Conservation (phyloP, 2,329 filamentous ascomycete genomes). For the Zalaria sp. region DNA sequence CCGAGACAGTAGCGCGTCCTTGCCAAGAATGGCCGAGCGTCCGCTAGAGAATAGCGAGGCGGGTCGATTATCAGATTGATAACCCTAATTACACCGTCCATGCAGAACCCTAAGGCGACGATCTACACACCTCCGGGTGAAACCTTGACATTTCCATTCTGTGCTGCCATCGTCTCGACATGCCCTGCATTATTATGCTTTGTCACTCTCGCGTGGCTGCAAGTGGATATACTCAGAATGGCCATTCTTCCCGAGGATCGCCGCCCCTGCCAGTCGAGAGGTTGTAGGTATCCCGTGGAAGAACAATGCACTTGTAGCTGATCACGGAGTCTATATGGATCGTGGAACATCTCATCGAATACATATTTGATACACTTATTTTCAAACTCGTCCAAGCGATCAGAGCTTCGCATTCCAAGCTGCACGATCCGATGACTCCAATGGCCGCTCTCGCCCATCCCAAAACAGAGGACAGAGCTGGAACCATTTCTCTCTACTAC, state of each 20-base stretch:
- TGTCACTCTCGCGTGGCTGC: neutral
- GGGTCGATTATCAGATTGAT: slow-evolving; percentile 5
- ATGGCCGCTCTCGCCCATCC: slow-evolving; percentile 23
- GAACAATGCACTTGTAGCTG: no score
- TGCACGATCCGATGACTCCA: slow-evolving; percentile 12
- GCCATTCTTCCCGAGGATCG: no score
- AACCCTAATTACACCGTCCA: slow-evolving; percentile 3
- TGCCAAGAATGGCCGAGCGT: neutral
- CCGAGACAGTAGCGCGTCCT: neutral
- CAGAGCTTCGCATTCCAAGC: slow-evolving; percentile 11
- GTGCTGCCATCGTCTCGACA: neutral
- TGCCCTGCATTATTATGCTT: neutral
- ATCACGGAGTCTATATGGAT: no score
- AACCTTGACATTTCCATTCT: neutral
- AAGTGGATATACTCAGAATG: no score
- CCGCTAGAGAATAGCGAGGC: neutral
- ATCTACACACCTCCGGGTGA: neutral
- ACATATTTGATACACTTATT: no score
- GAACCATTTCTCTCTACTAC: slow-evolving; percentile 26
- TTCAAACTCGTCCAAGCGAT: no score
- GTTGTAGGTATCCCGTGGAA: no score
- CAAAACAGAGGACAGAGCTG: slow-evolving; percentile 34
- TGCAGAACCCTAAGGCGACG: neutral
- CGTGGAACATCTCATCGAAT: no score
- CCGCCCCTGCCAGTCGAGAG: no score